Percentiles rank a stretch among this genome's conserved stretches.
Conservation (phyloP, 345 rosid genomes). For the Salix brachista region DNA sequence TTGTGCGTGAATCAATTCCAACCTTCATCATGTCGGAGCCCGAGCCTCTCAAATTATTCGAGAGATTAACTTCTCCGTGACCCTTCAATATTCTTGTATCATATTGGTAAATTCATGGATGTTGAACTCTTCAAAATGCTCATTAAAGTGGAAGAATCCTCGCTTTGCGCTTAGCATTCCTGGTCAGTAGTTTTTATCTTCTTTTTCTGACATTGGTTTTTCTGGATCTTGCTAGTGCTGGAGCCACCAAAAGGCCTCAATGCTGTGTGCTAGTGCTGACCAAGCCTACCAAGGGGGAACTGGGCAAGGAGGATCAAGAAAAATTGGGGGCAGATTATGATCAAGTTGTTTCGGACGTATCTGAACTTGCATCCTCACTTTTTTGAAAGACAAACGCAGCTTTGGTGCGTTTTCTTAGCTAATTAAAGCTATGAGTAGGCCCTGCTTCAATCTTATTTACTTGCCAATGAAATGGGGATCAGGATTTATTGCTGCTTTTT, state of each 20-base stretch:
- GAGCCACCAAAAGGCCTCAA: conserved; percentile 14
- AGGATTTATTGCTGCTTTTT: not conserved
- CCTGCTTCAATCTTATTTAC: not conserved
- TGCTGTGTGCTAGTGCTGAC: conserved; percentile 18
- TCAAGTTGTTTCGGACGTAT: conserved; percentile 12
- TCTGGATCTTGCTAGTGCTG: conserved; percentile 17
- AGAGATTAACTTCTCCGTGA: not conserved
- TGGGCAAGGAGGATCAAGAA: conserved; percentile 4
- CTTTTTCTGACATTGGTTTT: not conserved
- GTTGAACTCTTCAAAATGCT: not conserved
- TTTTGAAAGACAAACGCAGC: not conserved
- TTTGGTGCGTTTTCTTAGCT: not conserved
- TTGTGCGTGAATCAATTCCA: not conserved
- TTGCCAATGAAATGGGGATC: not conserved
- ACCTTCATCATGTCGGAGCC: not conserved
- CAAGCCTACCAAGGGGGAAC: conserved; percentile 10
- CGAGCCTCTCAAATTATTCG: not conserved
- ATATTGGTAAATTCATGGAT: not conserved
- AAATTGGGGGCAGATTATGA: conserved; percentile 10
- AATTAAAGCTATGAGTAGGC: not conserved
- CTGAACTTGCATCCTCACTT: conserved; percentile 10
- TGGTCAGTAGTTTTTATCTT: not conserved
- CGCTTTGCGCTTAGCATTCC: no score
- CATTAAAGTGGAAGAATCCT: not conserved
- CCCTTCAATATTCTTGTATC: not conserved